These are phyloP conservation scores for Lactarius tabidus DNA, from an alignment of 768 basidiomycete species.

Conservation along the genomic window DNA sequence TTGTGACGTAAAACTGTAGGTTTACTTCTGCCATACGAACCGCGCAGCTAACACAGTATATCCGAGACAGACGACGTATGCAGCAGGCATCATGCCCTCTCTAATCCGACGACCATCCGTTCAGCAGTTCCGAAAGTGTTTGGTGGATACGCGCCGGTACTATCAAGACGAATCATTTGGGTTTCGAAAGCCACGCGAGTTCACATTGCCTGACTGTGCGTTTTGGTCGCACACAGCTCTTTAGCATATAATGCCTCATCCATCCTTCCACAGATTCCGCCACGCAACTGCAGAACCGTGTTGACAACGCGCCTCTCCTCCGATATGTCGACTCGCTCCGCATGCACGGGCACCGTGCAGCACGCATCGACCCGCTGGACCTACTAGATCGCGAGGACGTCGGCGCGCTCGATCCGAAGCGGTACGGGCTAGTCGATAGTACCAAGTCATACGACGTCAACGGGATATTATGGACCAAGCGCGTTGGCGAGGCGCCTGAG, in stretches of 20 bases:
- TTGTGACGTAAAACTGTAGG: neutral
- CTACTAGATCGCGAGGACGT: conserved; percentile 80
- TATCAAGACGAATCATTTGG: conserved; percentile 84
- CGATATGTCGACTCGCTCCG: conserved; percentile 88
- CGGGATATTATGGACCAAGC: conserved; percentile 76
- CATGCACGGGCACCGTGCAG: conserved; percentile 81
- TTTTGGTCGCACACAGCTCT: neutral
- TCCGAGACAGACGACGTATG: neutral
- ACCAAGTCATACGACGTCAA: conserved; percentile 60
- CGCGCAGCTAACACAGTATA: neutral
- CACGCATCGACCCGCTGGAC: conserved; percentile 83
- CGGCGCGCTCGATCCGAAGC: conserved; percentile 66
- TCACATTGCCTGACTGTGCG: conserved; percentile 70
- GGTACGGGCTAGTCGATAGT: conserved; percentile 67
- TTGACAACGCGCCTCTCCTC: conserved; percentile 68
- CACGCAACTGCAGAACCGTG: conserved; percentile 62
- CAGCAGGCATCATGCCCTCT: neutral
- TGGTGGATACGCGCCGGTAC: conserved; percentile 20
- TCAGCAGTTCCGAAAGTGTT: neutral
- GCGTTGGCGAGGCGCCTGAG: conserved; percentile 34
- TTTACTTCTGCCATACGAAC: neutral
- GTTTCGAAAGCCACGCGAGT: conserved; percentile 60
- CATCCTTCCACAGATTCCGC: conserved; percentile 3
- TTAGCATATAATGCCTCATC: neutral
- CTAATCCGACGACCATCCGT: neutral